Conservation (phyloP, 768 basidiomycete genomes). For the Mycena kentingensis region DNA sequence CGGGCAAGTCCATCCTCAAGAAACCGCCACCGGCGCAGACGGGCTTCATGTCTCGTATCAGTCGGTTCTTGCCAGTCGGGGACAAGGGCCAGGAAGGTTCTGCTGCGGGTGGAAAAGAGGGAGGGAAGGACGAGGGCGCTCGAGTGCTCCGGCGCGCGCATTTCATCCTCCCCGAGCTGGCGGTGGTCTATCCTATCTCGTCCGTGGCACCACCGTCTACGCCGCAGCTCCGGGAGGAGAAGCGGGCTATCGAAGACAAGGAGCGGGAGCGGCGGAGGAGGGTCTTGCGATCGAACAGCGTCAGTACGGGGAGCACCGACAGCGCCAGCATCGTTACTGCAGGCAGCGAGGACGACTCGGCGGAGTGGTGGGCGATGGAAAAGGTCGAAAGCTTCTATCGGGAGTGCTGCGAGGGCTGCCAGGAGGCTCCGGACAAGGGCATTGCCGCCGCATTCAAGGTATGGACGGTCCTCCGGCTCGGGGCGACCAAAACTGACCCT, state of each 20-base stretch:
- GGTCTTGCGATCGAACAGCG: slow-evolving; percentile 60
- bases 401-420: slow-evolving; percentile 78
- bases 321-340: too few relatives aligned
- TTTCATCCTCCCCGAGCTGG: slow-evolving; percentile 85
- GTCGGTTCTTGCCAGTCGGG: slow-evolving; percentile 60
- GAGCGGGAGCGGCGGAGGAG: slow-evolving; percentile 68
- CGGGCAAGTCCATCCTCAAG: slow-evolving; percentile 82
- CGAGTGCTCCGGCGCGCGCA: slow-evolving; percentile 84
- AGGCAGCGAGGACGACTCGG: slow-evolving; percentile 30
- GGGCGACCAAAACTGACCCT: neutral
- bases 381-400: slow-evolving; percentile 85
- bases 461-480: slow-evolving; percentile 13
- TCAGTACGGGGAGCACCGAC: slow-evolving; percentile 3
- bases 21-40: slow-evolving; percentile 67
- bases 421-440: slow-evolving; percentile 65
- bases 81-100: neutral
- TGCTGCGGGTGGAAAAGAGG: neutral
- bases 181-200: slow-evolving; percentile 89
- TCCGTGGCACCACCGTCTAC: slow-evolving; percentile 81
- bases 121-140: too few relatives aligned
- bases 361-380: slow-evolving; percentile 84
- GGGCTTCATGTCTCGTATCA: slow-evolving; percentile 72
- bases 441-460: slow-evolving; percentile 75
- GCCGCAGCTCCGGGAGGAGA: slow-evolving; percentile 77
- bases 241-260: slow-evolving; percentile 72